Base-by-base conservation (phyloP, 192 early-diverging fungal genomes). In the Coemansia sp. region DNA sequence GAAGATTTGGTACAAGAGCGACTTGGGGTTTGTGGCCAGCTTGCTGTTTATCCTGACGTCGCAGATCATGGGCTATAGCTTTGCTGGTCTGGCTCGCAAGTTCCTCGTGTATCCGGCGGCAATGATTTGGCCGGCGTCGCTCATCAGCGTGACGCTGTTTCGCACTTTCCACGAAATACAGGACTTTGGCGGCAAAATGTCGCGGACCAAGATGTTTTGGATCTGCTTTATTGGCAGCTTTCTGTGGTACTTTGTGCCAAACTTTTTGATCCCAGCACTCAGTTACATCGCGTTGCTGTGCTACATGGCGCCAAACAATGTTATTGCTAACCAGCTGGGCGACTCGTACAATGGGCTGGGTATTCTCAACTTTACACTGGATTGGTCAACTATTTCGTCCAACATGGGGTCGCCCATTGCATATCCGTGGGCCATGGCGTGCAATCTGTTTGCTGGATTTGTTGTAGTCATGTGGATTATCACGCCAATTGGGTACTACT, bases 111-210 rank as follows among this genome's bases (percentile, higher is more conserved):
- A 89, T 53, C 94, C 94, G 25, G 79, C 90, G 2, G 79, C 87
- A 7, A 94, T 96, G 93, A 82, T 93, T 45, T 98, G 94, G 94
- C 94, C 94, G 2, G 62, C 84, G 2, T 89, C 84, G 29, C 83
- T 97, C 29, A 83, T 91, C 37, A 87, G 86, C 49, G 87, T 92
- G 27, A 87, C 91, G 10, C 73, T 94, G 22, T 92, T 93, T 74
- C 85, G 86, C 15, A 87, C 90, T 2, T 84, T 94, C 50, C 91
- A 95, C 68, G 85, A 89, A 49, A 29, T 59, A 57, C 84, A 87
- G 62, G 17, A 75, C 80, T 47, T 76, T 65, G 73, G 69, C 23
- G 70, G 66, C n/a, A 19, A 32, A n/a, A 70, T 63, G 23, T 73
- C 83, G 5, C 79, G 86, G 32, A 84, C 83, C 11, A 60, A 81